Evolutionary conservation across 2,329 filamentous ascomycete species (phyloP).

Genomic region (Aureobasidium namibiae): DNA sequence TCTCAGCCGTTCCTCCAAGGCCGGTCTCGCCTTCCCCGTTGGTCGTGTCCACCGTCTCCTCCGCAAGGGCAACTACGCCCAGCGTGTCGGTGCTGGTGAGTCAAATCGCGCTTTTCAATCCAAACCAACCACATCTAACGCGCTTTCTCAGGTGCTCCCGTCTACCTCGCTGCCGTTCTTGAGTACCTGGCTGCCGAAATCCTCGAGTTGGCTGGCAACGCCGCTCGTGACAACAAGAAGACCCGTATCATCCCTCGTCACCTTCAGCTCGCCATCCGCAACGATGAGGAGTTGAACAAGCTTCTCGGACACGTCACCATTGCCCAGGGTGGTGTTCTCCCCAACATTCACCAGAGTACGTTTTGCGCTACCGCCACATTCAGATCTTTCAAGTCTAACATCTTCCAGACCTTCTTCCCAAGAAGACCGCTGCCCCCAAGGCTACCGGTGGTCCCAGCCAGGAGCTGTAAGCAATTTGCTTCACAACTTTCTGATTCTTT

Average conservation of each 20-base stretch:
- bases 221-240: constrained; percentile 99
- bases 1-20: constrained; percentile 91
- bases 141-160: constrained; percentile 58
- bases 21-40: constrained; percentile 96
- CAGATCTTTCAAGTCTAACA: constrained; percentile 25
- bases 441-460: constrained; percentile 80
- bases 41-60: constrained; percentile 99
- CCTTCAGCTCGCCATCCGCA: constrained; percentile 97
- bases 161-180: constrained; percentile 94
- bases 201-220: constrained; percentile 96
- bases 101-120: constrained; percentile 17
- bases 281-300: constrained; percentile 99
- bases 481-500: constrained; percentile 15
- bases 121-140: constrained; percentile 20
- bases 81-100: constrained; percentile 93
- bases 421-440: constrained; percentile 66
- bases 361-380: constrained; percentile 22
- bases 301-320: constrained; percentile 93
- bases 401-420: constrained; percentile 80
- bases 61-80: constrained; percentile 98
- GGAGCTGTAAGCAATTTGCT: constrained; percentile 64
- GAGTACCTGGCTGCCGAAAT: constrained; percentile 99
- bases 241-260: constrained; percentile 99
- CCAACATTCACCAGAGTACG: constrained; percentile 96
- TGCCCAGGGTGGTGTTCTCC: constrained; percentile 91